A percentile compares a stretch with the other conserved stretches of the same genome.
Evolutionary conservation across 495 filamentous ascomycete species (phyloP).

Genomic region (Podospora tetraspora): DNA sequence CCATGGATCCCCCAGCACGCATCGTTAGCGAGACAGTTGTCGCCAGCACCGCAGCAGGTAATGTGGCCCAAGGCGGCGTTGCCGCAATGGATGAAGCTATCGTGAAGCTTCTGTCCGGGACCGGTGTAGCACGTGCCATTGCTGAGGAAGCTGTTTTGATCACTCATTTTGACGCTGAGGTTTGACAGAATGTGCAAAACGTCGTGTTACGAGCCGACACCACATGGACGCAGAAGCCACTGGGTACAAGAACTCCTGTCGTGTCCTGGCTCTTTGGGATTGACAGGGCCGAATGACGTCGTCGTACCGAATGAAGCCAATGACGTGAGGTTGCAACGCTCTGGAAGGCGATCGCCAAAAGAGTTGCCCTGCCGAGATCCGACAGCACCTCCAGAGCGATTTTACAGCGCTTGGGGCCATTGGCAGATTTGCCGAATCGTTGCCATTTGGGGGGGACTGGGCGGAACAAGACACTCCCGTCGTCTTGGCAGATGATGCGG

Average conservation of each 20-base stretch:
- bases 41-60: constrained; percentile 24
- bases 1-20: constrained; percentile 24
- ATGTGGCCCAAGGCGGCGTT: constrained; percentile 23
- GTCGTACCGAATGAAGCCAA: not conserved
- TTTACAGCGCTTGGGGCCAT: no score
- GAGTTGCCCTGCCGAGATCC: not conserved
- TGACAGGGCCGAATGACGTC: constrained; percentile 1
- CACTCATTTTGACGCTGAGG: constrained; percentile 9
- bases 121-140: constrained; percentile 28
- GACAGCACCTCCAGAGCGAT: not conserved
- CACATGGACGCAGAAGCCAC: not conserved
- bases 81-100: constrained; percentile 26
- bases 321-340: not conserved
- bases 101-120: constrained; percentile 20
- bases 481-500: not conserved
- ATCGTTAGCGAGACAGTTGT: constrained; percentile 23
- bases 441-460: not conserved
- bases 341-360: not conserved
- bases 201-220: not conserved
- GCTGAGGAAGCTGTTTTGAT: constrained; percentile 22
- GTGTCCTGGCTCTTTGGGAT: not conserved
- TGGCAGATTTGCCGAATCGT: not conserved
- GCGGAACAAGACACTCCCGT: not conserved
- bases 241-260: not conserved
- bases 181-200: not conserved